Percentiles rank a stretch among this genome's conserved stretches.
Evolutionary conservation across 2,329 filamentous ascomycete species (phyloP).

Genomic region (Fusarium continuum): DNA sequence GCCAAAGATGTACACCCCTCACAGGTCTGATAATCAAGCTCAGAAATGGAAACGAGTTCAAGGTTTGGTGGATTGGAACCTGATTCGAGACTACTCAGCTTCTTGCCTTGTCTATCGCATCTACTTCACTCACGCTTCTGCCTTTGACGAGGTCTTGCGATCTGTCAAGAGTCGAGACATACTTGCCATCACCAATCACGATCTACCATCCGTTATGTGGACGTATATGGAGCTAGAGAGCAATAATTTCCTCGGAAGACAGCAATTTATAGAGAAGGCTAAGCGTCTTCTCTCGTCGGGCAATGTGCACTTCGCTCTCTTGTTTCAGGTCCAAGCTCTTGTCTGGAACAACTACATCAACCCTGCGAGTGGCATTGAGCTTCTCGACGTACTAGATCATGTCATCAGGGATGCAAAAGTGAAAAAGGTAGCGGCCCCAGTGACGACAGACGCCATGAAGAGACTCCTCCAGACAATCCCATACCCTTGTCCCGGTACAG

Average conservation of each 20-base stretch:
- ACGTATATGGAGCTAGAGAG: slow-evolving; percentile 34
- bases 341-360: slow-evolving; percentile 70
- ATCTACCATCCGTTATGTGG: slow-evolving; percentile 29
- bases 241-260: slow-evolving; percentile 18
- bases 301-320: slow-evolving; percentile 57
- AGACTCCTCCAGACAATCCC: slow-evolving; percentile 62
- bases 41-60: slow-evolving; percentile 44
- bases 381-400: slow-evolving; percentile 57
- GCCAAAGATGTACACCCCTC: slow-evolving; percentile 57
- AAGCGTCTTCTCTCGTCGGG: slow-evolving; percentile 38
- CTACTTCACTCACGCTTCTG: neutral
- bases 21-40: neutral
- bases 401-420: slow-evolving; percentile 42
- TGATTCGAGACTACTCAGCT: slow-evolving; percentile 32
- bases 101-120: slow-evolving; percentile 59
- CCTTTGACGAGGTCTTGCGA: slow-evolving; percentile 16
- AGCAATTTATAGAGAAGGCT: slow-evolving; percentile 35
- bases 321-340: slow-evolving; percentile 71
- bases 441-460: slow-evolving; percentile 64
- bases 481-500: slow-evolving; percentile 61
- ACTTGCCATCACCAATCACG: slow-evolving; percentile 38
- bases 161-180: slow-evolving; percentile 39
- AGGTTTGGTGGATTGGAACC: slow-evolving; percentile 36
- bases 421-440: slow-evolving; percentile 44
- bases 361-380: slow-evolving; percentile 58